These are phyloP conservation scores for Collybiopsis confluens DNA, from an alignment of 768 basidiomycete genomes.

Conservation along the genomic window DNA sequence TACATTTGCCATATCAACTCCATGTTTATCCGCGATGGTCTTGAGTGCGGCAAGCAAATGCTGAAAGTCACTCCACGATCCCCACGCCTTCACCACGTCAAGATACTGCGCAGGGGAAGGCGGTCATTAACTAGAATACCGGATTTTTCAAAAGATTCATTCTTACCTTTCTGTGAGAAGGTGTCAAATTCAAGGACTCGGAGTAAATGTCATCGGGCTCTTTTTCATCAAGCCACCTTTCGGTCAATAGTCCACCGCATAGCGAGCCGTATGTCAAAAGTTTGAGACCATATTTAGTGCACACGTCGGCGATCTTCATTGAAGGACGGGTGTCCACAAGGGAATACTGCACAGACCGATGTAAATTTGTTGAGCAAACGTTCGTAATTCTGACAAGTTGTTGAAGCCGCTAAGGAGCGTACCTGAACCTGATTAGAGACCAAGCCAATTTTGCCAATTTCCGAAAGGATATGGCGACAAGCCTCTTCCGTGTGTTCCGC, in stretches of 20 bases:
- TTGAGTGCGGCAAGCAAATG: conserved; percentile 40
- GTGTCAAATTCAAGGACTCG: conserved; percentile 37
- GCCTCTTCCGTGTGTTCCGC: conserved; percentile 50
- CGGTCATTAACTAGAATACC: neutral
- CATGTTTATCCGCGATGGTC: conserved; percentile 45
- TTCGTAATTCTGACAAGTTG: neutral
- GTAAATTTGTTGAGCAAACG: neutral
- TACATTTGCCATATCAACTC: conserved; percentile 50
- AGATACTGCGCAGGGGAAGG: conserved; percentile 48
- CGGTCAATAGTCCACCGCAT: conserved; percentile 61
- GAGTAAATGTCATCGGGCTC: conserved; percentile 51
- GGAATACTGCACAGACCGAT: conserved; percentile 40
- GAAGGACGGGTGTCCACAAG: conserved; percentile 54
- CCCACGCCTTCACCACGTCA: conserved; percentile 55
- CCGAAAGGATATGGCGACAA: conserved; percentile 30
- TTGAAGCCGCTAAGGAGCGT: conserved; percentile 5
- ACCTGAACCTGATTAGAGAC: conserved; percentile 64
- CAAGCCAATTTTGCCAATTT: conserved; percentile 47
- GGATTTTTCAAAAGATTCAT: too few species aligned
- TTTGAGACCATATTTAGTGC: conserved; percentile 48
- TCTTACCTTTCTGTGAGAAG: conserved; percentile 56
- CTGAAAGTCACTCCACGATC: conserved; percentile 54
- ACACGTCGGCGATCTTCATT: conserved; percentile 52
- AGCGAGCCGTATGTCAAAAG: conserved; percentile 60
- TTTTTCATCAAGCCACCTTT: conserved; percentile 45